Evolutionary conservation across 2,329 filamentous ascomycete genomes (phyloP), one percentile per base, ranked within the genome.

Genomic region (Colletotrichum theobromicola): DNA sequence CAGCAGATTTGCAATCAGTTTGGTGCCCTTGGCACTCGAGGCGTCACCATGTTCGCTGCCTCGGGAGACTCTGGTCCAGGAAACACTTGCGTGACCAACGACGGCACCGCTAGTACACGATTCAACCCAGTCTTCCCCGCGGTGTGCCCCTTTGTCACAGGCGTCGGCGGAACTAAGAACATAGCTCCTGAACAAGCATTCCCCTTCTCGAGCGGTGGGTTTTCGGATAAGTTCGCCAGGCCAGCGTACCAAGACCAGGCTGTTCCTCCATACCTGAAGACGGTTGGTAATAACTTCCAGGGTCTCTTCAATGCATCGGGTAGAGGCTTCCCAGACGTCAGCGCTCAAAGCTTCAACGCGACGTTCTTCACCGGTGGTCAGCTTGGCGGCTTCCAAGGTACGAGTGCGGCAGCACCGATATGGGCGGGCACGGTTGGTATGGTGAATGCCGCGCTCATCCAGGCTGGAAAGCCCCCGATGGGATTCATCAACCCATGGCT

Each of bases 401-500:
- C 71, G 7, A 88, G 86, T 68, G 92, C 92, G 1, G 88, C 92
- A 3, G 85, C 90, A 1, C 93, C 93, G 0, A 85, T 91, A 0
- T 89, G 93, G 69, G 92, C 92, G 0, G 88, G 88, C 21, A 87
- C 94, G 75, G 84, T 95, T 61, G 87, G 90, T 2, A 86, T 93
- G 50, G 81, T 94, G 62, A 94, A 94, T 79, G 90, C 92, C 72
- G 88, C 89, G 24, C 86, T 91, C 34, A 82, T 93, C 60, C 84
- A 87, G 16, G 84, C 85, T 18, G 89, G 90, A 2, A 87, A 88
- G 79, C 80, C 87, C 4, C 78, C 84, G 1, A 82, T 93, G 77
- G 91, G 91, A 1, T 93, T 92, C 78, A 80, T 93, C n/a, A 93
- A 93, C 79, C 90, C 91, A 2, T 91, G 89, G 88, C 82, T 93